Percentiles rank a stretch among this genome's conserved stretches.
Evolutionary conservation across 768 basidiomycete genomes (phyloP).

Genomic region (Leccinellum albellum): DNA sequence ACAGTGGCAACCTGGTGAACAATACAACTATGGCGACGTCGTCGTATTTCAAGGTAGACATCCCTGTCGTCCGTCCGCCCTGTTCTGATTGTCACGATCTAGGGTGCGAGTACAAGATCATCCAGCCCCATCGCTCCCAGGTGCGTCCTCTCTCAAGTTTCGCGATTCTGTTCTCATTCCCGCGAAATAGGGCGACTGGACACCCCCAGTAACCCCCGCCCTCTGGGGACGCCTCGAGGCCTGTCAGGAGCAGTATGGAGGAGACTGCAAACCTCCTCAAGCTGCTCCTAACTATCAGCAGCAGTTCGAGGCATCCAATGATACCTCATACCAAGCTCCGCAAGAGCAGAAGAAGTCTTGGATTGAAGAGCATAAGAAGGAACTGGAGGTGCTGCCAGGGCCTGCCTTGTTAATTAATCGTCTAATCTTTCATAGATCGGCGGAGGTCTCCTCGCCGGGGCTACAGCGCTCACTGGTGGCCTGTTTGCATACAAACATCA

Average conservation of each 20-base stretch:
- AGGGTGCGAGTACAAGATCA: slow-evolving; percentile 60
- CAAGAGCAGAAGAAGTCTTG: slow-evolving; percentile 52
- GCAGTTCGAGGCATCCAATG: slow-evolving; percentile 25
- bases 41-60: slow-evolving; percentile 54
- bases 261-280: slow-evolving; percentile 14
- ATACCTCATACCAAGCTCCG: slow-evolving; percentile 20
- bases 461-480: slow-evolving; percentile 51
- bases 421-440: slow-evolving; percentile 45
- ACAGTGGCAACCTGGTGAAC: slow-evolving; percentile 60
- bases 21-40: slow-evolving; percentile 51
- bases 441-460: slow-evolving; percentile 56
- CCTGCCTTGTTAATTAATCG: neutral
- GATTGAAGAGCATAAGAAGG: slow-evolving; percentile 55
- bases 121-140: slow-evolving; percentile 70
- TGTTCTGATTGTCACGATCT: slow-evolving; percentile 11
- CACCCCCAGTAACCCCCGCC: slow-evolving; percentile 57
- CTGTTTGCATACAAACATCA: slow-evolving; percentile 51
- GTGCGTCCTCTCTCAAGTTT: slow-evolving; percentile 30
- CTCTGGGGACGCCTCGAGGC: slow-evolving; percentile 59
- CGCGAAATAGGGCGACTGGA: slow-evolving; percentile 56
- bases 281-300: slow-evolving; percentile 10
- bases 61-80: neutral
- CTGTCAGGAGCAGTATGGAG: slow-evolving; percentile 19
- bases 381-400: slow-evolving; percentile 45
- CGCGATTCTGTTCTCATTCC: slow-evolving; percentile 2